Conservation (phyloP, 345 rosid species). For the Ailanthus altissimus region DNA sequence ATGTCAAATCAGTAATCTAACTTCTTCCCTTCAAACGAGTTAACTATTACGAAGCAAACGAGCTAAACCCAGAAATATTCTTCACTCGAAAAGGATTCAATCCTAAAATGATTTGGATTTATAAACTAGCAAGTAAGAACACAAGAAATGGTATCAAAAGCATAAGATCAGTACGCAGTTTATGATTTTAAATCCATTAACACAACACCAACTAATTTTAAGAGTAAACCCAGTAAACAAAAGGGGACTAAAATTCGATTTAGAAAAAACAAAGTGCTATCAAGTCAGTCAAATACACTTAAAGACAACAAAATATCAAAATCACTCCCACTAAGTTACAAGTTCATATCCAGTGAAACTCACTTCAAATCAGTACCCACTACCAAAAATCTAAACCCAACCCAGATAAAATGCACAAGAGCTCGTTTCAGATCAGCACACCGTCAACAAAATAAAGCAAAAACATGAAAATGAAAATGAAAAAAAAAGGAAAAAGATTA, state of each 20-base stretch:
- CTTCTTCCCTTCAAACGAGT: not conserved
- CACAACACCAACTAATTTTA: conserved; percentile 8
- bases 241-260: conserved; percentile 20
- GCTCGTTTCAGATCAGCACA: conserved; percentile 30
- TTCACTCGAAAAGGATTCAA: not conserved
- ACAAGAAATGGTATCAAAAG: conserved; percentile 3
- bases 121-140: not conserved
- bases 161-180: conserved; percentile 23
- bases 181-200: conserved; percentile 41
- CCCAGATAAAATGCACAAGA: conserved; percentile 24
- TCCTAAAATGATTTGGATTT: not conserved
- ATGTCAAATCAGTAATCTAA: not conserved
- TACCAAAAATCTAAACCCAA: conserved; percentile 30
- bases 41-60: not conserved
- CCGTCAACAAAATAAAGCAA: conserved; percentile 11
- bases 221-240: conserved; percentile 14
- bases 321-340: conserved; percentile 13
- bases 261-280: conserved; percentile 3
- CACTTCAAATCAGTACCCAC: conserved; percentile 20
- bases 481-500: conserved; percentile 22
- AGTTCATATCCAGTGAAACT: conserved; percentile 25
- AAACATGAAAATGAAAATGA: not conserved
- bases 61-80: conserved; percentile 4
- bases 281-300: conserved; percentile 21
- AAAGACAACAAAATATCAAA: conserved; percentile 2